Evolutionary conservation across 495 filamentous ascomycete genomes (phyloP), one percentile per base, ranked within the genome.

Genomic region (Talaromyces trachyspermus): DNA sequence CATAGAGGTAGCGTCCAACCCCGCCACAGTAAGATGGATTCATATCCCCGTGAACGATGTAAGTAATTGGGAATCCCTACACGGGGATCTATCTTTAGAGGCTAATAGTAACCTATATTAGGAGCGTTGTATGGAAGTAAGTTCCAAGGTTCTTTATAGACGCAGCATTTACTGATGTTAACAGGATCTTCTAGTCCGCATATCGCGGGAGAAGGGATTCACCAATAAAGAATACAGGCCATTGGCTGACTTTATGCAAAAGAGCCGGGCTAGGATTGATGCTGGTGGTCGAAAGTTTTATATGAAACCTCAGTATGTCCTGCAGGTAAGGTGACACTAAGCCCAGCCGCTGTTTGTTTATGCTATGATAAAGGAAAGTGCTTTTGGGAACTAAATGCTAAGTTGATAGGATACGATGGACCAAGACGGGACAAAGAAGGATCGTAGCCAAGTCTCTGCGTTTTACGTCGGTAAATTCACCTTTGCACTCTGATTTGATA

Each of bases 41-140:
- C 53, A 55, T 46, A 25, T 55, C 9, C 53, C 49, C 12, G 39
- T 7, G 17, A 55, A 55, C 45, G 49, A 55, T 45, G 53, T 49
- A 8, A 32, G 52, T 51, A 37, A n/a, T 3, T 17, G 3, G 15
- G 3, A 36, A 36, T n/a, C 32, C 32, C 32, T 36, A n/a, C n/a
- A n/a, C n/a, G n/a, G n/a, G n/a, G n/a, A n/a, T 14, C 9, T 36
- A 1, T 17, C 14, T n/a, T 45, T 15, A 25, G 4, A 5, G 5
- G 5, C 5, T 29, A 26, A 5, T 38, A 2, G 39, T 23, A 7
- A 15, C 15, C 14, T 5, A 33, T 25, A 17, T 27, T 24, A 50
- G 46, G 22, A 46, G 14, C 27, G 38, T 8, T 32, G 20, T 46
- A 26, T 49, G 43, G 39, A 51, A 15, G 38, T 49, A 20, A 8